These are phyloP conservation scores for Penicillium paradoxum DNA, from an alignment of 495 filamentous ascomycete species.

Conservation along the genomic window DNA sequence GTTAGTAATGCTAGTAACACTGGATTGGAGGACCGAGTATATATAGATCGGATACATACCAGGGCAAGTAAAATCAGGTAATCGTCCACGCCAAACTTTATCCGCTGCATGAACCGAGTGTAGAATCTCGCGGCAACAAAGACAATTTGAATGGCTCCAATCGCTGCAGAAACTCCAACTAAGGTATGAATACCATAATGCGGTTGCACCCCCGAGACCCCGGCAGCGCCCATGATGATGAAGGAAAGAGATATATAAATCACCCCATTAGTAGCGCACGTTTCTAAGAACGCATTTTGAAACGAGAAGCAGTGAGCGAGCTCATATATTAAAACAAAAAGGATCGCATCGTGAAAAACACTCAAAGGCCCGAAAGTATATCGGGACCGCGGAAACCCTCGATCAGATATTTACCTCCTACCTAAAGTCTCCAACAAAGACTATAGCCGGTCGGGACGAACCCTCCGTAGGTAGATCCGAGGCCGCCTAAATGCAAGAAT, in stretches of 20 bases:
- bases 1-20: not conserved
- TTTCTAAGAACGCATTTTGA: not conserved
- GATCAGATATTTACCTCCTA: no score
- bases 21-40: not conserved
- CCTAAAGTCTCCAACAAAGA: no score
- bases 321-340: no score
- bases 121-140: slow-evolving; percentile 27
- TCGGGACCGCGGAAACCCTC: no score
- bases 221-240: not conserved
- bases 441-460: no score
- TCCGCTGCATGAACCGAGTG: slow-evolving; percentile 23
- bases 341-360: no score
- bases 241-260: not conserved
- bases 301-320: no score
- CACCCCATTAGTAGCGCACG: not conserved
- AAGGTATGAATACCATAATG: slow-evolving; percentile 11
- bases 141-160: slow-evolving; percentile 17
- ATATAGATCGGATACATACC: slow-evolving; percentile 5
- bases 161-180: slow-evolving; percentile 12
- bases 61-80: slow-evolving; percentile 26
- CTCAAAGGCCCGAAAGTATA: no score
- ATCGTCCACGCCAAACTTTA: slow-evolving; percentile 22
- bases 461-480: no score
- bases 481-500: not conserved
- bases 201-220: not conserved